Evolutionary conservation across 306 rosid genomes (phyloP), one percentile per base, ranked within the genome.

Genomic region (Cercis canadensis): DNA sequence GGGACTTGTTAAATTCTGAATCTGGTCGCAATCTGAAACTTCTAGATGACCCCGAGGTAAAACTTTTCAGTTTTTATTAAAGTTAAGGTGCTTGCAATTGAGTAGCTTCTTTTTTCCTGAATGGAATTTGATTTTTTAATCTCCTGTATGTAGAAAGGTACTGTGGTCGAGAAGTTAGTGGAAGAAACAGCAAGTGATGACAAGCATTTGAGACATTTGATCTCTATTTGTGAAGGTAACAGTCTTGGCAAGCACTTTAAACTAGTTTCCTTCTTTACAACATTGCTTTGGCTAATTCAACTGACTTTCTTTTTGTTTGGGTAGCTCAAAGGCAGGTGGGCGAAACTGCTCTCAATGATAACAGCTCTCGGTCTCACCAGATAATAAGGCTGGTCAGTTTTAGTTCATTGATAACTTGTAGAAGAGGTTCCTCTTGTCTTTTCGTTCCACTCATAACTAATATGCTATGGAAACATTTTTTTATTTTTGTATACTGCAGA

Each of bases 241-340:
- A 68, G 44, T 64, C 45, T 13, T 49, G 61, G 19, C 54, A 65
- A 57, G 50, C 56, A 34, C 36, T 69, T 34, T 33, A 53, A 47
- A n/a, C 49, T n/a, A 34, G 34, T 73, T 51, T 68, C 17, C 31
- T 61, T 41, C 29, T 54, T 41, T 44, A 56, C 31, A 31, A 59
- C 16, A 11, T 53, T 33, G 49, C 47, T 57, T 4, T 46, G 5
- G 32, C 16, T 19, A 15, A 12, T 19, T 47, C 40, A 14, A 64
- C 41, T n/a, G 11, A 33, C 34, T 66, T 77, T 53, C 44, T 72
- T 56, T 36, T 57, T 24, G 29, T n/a, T 66, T 68, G 69, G 78
- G 74, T 79, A 95, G 96, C 99, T 60, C 99, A 95, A 89, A 85
- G 99, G 86, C 99, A 95, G 80, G 99, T 95, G 32, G 99, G 99